These are phyloP conservation scores for Clarireedia monteithiana DNA, from an alignment of 2,329 filamentous ascomycete species.

Conservation along the genomic window DNA sequence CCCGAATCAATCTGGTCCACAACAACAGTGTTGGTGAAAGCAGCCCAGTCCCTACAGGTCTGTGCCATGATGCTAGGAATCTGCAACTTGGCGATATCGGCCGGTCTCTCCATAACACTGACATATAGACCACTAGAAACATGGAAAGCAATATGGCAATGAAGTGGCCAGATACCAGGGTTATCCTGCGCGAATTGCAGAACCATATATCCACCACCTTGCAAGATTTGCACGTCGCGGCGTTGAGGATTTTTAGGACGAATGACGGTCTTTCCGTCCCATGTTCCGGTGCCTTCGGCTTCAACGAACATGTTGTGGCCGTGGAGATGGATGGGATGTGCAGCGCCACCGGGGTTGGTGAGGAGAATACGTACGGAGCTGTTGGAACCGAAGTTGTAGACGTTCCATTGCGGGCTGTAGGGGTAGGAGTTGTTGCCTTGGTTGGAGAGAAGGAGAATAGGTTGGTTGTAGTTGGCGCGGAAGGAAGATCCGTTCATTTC, in stretches of 20 bases:
- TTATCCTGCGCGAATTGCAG: conserved; percentile 41
- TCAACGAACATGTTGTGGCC: conserved; percentile 64
- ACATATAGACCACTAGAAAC: conserved; percentile 33
- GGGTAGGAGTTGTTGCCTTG: conserved; percentile 45
- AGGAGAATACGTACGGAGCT: conserved; percentile 46
- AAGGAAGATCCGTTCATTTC: conserved; percentile 43
- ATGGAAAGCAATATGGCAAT: conserved; percentile 44
- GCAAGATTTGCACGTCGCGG: conserved; percentile 40
- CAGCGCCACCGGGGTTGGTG: conserved; percentile 40
- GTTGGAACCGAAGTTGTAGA: conserved; percentile 46
- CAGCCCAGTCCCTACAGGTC: conserved; percentile 43
- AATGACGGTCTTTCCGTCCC: conserved; percentile 21
- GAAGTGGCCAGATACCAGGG: conserved; percentile 44
- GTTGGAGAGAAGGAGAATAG: conserved; percentile 47
- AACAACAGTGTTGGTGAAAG: conserved; percentile 39
- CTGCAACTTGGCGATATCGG: conserved; percentile 31
- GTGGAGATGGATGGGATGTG: conserved; percentile 62
- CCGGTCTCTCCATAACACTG: conserved; percentile 28
- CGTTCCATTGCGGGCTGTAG: conserved; percentile 40
- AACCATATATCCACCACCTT: conserved; percentile 30
- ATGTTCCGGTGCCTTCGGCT: conserved; percentile 35
- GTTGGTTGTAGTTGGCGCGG: conserved; percentile 43
- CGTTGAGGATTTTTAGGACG: conserved; percentile 42
- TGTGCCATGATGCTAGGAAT: conserved; percentile 42
- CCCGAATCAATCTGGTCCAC: conserved; percentile 47